Conservation (phyloP, 1,284 basidiomycete genomes). For the Apiotrichum montevideense region DNA sequence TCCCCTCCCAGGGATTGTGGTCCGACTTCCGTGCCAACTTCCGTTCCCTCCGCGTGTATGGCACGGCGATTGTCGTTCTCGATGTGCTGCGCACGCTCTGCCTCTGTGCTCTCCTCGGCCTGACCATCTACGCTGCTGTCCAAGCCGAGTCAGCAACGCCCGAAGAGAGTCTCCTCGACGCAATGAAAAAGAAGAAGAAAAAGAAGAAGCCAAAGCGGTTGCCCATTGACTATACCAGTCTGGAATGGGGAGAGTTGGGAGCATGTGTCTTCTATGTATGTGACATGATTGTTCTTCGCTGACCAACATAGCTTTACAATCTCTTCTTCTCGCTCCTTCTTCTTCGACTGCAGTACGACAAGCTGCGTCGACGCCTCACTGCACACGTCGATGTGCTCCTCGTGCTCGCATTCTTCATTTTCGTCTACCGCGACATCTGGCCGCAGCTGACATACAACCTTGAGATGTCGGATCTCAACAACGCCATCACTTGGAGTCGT, state of each 20-base stretch:
- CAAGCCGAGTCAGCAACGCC: conserved; percentile 33
- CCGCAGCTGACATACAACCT: conserved; percentile 55
- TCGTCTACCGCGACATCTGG: conserved; percentile 60
- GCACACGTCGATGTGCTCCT: conserved; percentile 45
- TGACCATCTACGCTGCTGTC: conserved; percentile 43
- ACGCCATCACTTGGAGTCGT: conserved; percentile 45
- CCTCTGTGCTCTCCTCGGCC: conserved; percentile 35
- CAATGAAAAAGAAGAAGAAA: conserved; percentile 29
- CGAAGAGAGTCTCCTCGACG: conserved; percentile 10
- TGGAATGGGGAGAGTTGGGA: conserved; percentile 46
- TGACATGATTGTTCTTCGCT: background rate
- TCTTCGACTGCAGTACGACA: conserved; percentile 32
- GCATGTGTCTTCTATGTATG: conserved; percentile 43
- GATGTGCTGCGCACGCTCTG: conserved; percentile 37
- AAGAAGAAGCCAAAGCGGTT: conserved; percentile 36
- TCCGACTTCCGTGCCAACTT: conserved; percentile 40
- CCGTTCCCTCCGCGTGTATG: conserved; percentile 32
- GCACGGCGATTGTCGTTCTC: conserved; percentile 36
- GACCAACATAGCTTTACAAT: conserved; percentile 30
- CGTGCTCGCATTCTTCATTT: conserved; percentile 50
- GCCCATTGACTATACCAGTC: conserved; percentile 36
- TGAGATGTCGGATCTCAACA: conserved; percentile 47
- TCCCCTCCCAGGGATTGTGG: conserved; percentile 41
- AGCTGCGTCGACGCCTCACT: conserved; percentile 35
- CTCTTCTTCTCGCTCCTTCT: conserved; percentile 38